Evolutionary conservation across 2,329 filamentous ascomycete species (phyloP).

Genomic region (Akanthomyces uredinophilus): DNA sequence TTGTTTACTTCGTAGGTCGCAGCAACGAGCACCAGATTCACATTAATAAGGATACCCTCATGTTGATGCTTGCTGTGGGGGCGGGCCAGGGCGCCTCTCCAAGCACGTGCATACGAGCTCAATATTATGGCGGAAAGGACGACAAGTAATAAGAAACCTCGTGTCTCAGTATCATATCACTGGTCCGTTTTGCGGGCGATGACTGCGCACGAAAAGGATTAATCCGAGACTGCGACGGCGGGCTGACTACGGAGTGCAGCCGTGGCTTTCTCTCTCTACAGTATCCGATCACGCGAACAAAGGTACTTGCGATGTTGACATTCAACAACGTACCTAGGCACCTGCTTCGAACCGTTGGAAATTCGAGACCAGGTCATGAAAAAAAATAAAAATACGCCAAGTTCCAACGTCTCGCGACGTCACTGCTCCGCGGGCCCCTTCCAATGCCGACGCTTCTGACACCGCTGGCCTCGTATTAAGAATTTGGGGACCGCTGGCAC

Average conservation of each 20-base stretch:
- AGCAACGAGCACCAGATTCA: not conserved
- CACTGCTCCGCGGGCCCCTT: not conserved
- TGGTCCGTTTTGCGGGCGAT: not conserved
- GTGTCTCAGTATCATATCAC: not conserved
- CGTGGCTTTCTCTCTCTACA: not conserved
- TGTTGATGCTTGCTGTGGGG: not conserved
- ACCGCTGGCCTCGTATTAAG: slow-evolving; percentile 4
- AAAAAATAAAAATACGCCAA: not conserved
- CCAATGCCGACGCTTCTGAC: not conserved
- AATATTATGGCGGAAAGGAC: not conserved
- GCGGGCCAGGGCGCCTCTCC: not conserved
- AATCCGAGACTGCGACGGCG: not conserved
- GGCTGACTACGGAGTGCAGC: not conserved
- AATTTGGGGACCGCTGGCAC: slow-evolving; percentile 4
- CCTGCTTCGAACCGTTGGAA: not conserved
- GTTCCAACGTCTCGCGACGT: not conserved
- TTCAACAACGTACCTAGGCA: no score
- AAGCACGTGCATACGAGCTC: not conserved
- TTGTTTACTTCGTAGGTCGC: no score
- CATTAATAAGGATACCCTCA: not conserved
- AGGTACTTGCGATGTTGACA: no score
- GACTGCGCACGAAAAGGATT: not conserved
- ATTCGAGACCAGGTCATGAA: not conserved
- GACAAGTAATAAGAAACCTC: not conserved
- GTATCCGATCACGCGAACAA: no score